A percentile compares a stretch with the other conserved stretches of the same genome.
Evolutionary conservation across 2,329 filamentous ascomycete species (phyloP).

Genomic region (Ascochyta lentis): DNA sequence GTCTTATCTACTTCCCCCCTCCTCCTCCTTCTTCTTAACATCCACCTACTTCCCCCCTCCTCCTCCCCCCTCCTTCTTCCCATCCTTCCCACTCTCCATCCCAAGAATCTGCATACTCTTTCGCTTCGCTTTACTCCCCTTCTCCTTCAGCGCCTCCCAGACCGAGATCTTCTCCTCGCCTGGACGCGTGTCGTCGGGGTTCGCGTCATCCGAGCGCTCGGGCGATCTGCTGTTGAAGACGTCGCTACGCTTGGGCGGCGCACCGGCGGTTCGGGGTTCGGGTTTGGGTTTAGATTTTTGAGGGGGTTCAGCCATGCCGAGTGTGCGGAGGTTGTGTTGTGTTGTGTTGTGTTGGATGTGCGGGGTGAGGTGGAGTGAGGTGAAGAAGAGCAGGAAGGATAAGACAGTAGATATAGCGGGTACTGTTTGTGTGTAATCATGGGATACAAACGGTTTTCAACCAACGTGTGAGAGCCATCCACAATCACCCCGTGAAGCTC

Average conservation of each 20-base stretch:
- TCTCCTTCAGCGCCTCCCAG: background rate
- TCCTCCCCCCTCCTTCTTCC: background rate
- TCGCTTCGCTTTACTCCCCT: background rate
- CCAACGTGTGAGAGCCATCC: background rate
- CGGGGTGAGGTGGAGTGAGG: background rate
- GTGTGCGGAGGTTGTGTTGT: background rate
- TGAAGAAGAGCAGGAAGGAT: background rate
- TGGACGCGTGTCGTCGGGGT: background rate
- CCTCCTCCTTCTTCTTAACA: too few relatives aligned
- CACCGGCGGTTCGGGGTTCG: conserved; percentile 1
- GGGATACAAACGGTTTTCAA: background rate
- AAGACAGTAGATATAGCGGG: background rate
- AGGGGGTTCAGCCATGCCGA: background rate
- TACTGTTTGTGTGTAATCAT: background rate
- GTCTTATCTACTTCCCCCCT: too few relatives aligned
- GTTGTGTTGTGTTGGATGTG: background rate
- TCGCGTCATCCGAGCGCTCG: too few relatives aligned
- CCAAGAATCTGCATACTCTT: background rate
- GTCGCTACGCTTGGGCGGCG: background rate
- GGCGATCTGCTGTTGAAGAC: background rate
- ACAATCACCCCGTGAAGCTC: conserved; percentile 8
- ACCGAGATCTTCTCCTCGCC: conserved; percentile 1
- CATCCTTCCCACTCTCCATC: background rate
- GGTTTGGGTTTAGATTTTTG: background rate
- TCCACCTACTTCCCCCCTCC: too few relatives aligned